phyloP scores from a whole-genome alignment of 2,329 filamentous ascomycete species.

The Truncatella angustata region DNA sequence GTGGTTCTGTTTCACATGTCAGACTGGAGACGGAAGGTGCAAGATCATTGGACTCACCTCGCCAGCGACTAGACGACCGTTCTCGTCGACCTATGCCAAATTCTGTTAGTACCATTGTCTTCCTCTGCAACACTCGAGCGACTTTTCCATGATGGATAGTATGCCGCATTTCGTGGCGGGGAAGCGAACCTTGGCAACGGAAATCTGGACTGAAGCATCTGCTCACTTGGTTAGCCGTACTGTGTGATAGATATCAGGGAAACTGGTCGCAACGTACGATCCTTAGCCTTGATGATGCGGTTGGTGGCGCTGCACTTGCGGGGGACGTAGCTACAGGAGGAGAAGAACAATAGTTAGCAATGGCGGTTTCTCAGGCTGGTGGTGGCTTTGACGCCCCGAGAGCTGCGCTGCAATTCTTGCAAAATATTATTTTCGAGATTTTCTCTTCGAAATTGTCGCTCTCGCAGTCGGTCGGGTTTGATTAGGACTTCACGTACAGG shows the following conservation, averaged over 20 bases:
- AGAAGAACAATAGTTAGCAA: conserved; percentile 7
- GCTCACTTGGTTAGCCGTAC: conserved; percentile 54
- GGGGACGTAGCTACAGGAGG: conserved; percentile 86
- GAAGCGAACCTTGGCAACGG: conserved; percentile 93
- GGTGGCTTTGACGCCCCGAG: no score
- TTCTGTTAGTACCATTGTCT: no score
- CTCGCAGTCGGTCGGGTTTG: conserved; percentile 14
- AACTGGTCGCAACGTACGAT: conserved; percentile 71
- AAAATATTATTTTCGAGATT: no score
- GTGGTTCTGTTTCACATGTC: no score
- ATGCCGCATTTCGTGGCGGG: no score
- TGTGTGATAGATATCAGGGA: conserved; percentile 77
- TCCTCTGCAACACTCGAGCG: no score
- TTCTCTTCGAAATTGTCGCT: neutral
- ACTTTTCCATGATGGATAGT: no score
- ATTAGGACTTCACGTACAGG: conserved; percentile 70
- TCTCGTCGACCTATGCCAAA: conserved; percentile 99
- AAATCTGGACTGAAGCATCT: conserved; percentile 93
- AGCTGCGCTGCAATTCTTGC: no score
- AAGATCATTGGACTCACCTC: no score
- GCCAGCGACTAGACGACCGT: conserved; percentile 87
- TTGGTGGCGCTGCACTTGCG: conserved; percentile 99
- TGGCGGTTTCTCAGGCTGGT: no score
- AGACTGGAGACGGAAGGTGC: no score
- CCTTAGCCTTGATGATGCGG: conserved; percentile 97